These are phyloP conservation scores for Scheffersomyces insectosa DNA, from an alignment of 1,139 yeast genomes.

Conservation along the genomic window DNA sequence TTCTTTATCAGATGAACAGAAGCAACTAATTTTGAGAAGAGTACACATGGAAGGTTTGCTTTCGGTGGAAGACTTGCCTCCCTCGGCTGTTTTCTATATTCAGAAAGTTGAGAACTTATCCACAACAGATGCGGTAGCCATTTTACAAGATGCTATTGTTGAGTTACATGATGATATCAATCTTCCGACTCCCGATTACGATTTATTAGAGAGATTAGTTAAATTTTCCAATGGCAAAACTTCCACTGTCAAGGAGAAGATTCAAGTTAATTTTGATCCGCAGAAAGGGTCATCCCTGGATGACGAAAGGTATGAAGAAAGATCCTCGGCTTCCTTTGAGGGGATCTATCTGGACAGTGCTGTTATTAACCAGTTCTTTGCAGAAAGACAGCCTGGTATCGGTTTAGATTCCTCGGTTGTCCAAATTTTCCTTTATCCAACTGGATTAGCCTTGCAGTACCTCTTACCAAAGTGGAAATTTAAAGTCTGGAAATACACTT, in stretches of 20 bases:
- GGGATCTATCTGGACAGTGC: no score
- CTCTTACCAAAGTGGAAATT: constrained; percentile 24
- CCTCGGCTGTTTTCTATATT: constrained; percentile 23
- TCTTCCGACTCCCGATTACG: constrained; percentile 17
- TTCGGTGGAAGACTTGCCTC: constrained; percentile 31
- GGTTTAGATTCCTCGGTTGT: constrained; percentile 32
- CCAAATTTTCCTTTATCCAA: constrained; percentile 28
- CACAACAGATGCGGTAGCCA: constrained; percentile 17
- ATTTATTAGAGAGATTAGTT: constrained; percentile 12
- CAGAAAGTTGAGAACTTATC: constrained; percentile 20
- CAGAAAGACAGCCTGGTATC: constrained; percentile 55
- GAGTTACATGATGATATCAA: constrained; percentile 27
- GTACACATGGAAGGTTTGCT: constrained; percentile 8
- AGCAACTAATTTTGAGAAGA: constrained; percentile 33
- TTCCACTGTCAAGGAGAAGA: no score
- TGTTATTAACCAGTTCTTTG: constrained; percentile 59
- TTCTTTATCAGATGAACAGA: constrained; percentile 6
- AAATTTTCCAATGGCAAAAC: not conserved
- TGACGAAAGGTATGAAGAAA: no score
- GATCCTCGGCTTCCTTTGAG: no score
- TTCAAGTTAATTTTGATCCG: not conserved
- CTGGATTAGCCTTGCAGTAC: constrained; percentile 16
- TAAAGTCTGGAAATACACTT: constrained; percentile 14
- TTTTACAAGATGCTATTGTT: constrained; percentile 17
- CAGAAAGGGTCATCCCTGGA: no score